A percentile compares a stretch with the other conserved stretches of the same genome.
phyloP scores from a whole-genome alignment of 768 basidiomycete genomes.

The Tulasnella sp. region DNA sequence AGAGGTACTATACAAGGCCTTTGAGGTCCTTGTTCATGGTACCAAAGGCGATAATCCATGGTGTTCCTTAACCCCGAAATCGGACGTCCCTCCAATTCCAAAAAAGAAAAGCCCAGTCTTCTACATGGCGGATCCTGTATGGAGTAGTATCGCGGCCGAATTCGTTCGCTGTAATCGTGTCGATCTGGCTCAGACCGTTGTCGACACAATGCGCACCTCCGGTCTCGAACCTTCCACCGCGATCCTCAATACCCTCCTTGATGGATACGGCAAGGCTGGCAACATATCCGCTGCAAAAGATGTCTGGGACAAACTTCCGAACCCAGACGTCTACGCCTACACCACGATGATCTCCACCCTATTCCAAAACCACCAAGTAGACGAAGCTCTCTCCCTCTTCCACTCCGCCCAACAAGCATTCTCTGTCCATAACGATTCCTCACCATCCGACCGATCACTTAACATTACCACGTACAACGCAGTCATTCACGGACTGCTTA shows the following conservation, averaged over 20 bases:
- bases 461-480: conserved; percentile 43
- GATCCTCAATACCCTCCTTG: conserved; percentile 12
- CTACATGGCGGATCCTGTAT: too few relatives aligned
- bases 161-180: conserved; percentile 7
- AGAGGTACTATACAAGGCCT: too few relatives aligned
- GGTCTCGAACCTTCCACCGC: not conserved
- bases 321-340: conserved; percentile 11
- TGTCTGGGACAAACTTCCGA: conserved; percentile 8
- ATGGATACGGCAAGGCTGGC: conserved; percentile 14
- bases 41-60: too few relatives aligned
- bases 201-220: conserved; percentile 2
- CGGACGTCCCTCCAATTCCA: too few relatives aligned
- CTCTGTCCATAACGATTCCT: conserved; percentile 17
- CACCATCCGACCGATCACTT: too few relatives aligned
- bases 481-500: conserved; percentile 55
- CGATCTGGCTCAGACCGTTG: conserved; percentile 8
- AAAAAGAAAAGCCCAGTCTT: too few relatives aligned
- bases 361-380: conserved; percentile 11
- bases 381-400: conserved; percentile 13
- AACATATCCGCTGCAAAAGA: not conserved
- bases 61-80: too few relatives aligned
- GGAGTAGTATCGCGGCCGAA: conserved; percentile 7
- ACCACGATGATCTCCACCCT: conserved; percentile 17
- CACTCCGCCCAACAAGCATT: not conserved
- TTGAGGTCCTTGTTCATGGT: too few relatives aligned